Conservation (phyloP, 202 grass and related monocot species). For the Zizania palustris region DNA sequence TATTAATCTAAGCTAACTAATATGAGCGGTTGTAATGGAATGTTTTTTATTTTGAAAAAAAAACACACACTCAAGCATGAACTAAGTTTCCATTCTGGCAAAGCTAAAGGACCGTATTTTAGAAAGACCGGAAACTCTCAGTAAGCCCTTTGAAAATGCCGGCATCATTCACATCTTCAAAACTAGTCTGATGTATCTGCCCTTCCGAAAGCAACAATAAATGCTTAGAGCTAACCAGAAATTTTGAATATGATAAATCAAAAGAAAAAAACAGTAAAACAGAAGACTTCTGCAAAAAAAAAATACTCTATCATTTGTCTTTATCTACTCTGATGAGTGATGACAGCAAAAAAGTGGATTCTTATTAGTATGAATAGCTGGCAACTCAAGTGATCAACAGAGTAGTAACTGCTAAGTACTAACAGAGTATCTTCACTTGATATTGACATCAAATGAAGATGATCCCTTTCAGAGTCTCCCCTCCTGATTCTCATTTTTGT, state of each 20-base stretch:
- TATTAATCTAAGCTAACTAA: not conserved
- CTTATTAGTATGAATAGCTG: not conserved
- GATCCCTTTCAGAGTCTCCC: not conserved
- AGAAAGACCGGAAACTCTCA: not conserved
- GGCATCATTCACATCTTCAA: not conserved
- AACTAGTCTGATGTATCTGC: not conserved
- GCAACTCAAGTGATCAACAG: slow-evolving; percentile 1
- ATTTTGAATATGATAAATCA: not conserved
- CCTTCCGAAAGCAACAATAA: not conserved
- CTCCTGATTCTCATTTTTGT: not conserved
- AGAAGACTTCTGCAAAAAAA: not conserved
- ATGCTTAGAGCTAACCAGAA: not conserved
- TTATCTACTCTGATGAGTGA: not conserved
- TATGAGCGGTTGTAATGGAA: not conserved
- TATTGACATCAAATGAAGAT: not conserved
- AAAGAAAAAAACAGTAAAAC: not conserved
- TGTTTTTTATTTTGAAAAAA: not conserved
- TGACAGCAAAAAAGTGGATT: too few relatives aligned
- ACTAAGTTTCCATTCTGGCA: not conserved
- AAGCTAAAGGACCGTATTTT: not conserved
- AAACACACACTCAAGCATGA: not conserved
- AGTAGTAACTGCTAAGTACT: not conserved
- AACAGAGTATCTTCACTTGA: not conserved
- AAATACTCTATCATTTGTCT: not conserved
- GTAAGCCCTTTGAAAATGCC: not conserved